A percentile compares a stretch with the other conserved stretches of the same genome.
Conservation (phyloP, 306 rosid genomes). For the Rosa multiflora region DNA sequence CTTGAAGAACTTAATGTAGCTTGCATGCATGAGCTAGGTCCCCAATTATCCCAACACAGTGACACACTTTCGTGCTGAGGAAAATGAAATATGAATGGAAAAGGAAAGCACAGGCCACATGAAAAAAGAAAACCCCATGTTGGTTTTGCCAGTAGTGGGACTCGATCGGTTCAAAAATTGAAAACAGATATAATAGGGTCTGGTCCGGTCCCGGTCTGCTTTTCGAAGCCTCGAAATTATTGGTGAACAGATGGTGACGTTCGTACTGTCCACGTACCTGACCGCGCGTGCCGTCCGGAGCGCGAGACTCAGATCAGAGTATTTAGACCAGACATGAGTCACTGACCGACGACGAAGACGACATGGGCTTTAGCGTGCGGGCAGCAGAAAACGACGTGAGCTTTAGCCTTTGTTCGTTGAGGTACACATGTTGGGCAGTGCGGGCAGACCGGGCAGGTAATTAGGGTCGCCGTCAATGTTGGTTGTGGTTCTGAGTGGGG, state of each 20-base stretch:
- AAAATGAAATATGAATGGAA: constrained; percentile 37
- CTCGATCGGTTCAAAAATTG: not conserved
- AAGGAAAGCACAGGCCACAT: constrained; percentile 23
- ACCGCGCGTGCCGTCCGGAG: constrained; percentile 87
- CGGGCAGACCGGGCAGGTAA: constrained; percentile 54
- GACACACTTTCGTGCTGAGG: constrained; percentile 25
- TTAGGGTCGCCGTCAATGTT: constrained; percentile 42
- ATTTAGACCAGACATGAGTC: not conserved
- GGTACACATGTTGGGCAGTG: constrained; percentile 26
- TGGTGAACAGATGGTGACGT: constrained; percentile 14
- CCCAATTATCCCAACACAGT: not conserved
- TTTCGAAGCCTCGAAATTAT: constrained; percentile 15
- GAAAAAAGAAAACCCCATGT: constrained; percentile 15
- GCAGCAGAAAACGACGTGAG: constrained; percentile 59
- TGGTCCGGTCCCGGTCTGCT: not conserved
- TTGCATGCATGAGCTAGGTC: constrained; percentile 10
- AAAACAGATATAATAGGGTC: constrained; percentile 1
- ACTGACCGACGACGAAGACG: constrained; percentile 13
- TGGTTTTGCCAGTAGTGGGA: constrained; percentile 11
- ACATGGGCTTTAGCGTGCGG: constrained; percentile 26
- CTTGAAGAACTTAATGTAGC: not conserved
- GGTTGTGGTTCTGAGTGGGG: constrained; percentile 22
- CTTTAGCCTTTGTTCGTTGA: constrained; percentile 8
- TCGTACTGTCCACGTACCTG: constrained; percentile 33
- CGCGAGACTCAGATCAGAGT: constrained; percentile 27